A percentile compares a stretch with the other conserved stretches of the same genome.
Conservation (phyloP, 495 filamentous ascomycete species). For the Aspergillus campestris region DNA sequence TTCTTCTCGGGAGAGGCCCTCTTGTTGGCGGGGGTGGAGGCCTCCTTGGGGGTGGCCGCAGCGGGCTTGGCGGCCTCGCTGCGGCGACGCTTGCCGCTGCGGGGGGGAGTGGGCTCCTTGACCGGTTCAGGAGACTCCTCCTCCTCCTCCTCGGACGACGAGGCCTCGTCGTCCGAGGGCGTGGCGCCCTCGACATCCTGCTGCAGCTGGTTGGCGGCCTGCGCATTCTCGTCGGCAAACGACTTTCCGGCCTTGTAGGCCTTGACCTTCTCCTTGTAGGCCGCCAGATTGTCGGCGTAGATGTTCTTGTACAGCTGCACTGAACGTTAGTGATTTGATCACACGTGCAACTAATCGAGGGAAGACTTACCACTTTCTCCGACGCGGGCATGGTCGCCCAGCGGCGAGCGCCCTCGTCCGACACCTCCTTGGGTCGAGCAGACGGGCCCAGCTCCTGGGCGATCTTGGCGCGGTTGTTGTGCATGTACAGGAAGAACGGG, state of each 20-base stretch:
- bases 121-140: constrained; percentile 47
- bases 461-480: constrained; percentile 69
- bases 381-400: constrained; percentile 66
- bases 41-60: constrained; percentile 28
- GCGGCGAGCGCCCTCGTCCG: constrained; percentile 70
- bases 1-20: constrained; percentile 31
- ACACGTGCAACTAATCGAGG: not conserved
- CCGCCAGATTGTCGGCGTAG: constrained; percentile 66
- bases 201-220: constrained; percentile 49
- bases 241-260: constrained; percentile 55
- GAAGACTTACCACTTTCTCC: constrained; percentile 61
- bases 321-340: constrained; percentile 5
- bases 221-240: constrained; percentile 37
- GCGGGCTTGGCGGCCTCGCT: constrained; percentile 39
- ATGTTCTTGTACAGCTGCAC: constrained; percentile 60
- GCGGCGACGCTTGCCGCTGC: constrained; percentile 39
- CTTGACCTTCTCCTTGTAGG: constrained; percentile 62
- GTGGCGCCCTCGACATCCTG: constrained; percentile 49
- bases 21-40: constrained; percentile 19
- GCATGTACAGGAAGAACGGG: constrained; percentile 89
- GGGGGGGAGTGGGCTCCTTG: constrained; percentile 48
- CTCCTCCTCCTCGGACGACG: constrained; percentile 22
- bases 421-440: constrained; percentile 67
- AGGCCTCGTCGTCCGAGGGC: constrained; percentile 26
- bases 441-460: constrained; percentile 62